Evolutionary conservation across 495 filamentous ascomycete species (phyloP).

Genomic region (Penicillium ucsense): DNA sequence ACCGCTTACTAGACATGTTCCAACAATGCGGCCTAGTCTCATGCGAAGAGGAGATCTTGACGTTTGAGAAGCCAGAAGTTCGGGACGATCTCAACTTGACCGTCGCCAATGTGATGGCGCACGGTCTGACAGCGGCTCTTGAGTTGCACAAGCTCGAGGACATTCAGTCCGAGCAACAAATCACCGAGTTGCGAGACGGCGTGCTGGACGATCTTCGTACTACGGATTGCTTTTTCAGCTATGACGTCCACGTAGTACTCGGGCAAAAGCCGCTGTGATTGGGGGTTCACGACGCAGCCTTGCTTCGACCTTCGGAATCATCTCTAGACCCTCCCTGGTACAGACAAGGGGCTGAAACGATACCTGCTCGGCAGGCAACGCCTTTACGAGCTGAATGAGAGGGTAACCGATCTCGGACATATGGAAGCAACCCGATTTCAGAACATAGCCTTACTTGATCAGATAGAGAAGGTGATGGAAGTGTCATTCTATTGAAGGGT

Average conservation of each 20-base stretch:
- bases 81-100: not conserved
- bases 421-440: not conserved
- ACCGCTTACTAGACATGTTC: not conserved
- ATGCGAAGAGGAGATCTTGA: conserved; percentile 1
- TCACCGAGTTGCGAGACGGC: not conserved
- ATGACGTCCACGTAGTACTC: not conserved
- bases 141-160: not conserved
- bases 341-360: not conserved
- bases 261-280: not conserved
- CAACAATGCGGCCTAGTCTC: not conserved
- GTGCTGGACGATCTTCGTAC: not conserved
- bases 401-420: not conserved
- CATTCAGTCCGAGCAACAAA: not conserved
- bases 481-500: not conserved
- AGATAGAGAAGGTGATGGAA: too few species aligned
- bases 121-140: not conserved
- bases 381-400: not conserved
- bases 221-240: not conserved
- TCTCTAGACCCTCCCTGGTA: too few species aligned
- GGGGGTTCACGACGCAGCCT: not conserved
- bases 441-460: too few species aligned
- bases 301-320: too few species aligned
- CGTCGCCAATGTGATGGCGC: not conserved
- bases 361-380: not conserved
- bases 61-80: not conserved